phyloP scores from a whole-genome alignment of 176 grass and related monocot species.

The Zizania latifolia region DNA sequence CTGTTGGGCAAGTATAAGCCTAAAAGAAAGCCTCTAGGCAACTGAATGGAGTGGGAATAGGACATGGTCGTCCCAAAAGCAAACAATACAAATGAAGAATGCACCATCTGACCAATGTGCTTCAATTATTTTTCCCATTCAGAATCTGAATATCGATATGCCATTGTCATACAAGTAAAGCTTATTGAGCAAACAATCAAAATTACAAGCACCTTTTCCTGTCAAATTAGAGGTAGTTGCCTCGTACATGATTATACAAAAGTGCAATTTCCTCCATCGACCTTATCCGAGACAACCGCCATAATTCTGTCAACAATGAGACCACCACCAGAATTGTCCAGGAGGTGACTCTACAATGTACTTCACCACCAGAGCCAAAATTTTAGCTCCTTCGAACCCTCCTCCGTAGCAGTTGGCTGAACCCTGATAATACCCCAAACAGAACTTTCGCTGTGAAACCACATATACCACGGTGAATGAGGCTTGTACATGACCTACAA shows the following conservation, averaged over 20 bases:
- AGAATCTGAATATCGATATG: neutral
- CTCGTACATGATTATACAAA: conserved; percentile 22
- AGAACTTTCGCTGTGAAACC: conserved; percentile 1
- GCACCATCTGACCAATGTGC: no score
- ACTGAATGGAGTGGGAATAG: neutral
- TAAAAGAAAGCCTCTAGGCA: neutral
- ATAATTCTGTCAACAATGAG: neutral
- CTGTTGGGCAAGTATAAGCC: no score
- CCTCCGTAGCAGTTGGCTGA: neutral
- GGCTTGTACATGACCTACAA: neutral
- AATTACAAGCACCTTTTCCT: neutral
- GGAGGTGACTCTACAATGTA: neutral
- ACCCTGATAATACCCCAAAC: neutral
- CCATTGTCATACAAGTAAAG: neutral
- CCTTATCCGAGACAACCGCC: neutral
- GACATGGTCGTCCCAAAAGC: neutral
- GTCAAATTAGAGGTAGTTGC: conserved; percentile 7
- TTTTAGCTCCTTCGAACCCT: neutral
- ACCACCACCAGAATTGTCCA: neutral
- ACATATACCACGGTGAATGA: neutral
- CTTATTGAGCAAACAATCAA: neutral
- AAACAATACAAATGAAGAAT: neutral
- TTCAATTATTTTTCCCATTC: neutral
- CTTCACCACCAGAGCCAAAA: neutral
- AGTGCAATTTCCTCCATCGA: neutral